Base-by-base conservation (phyloP, 2,329 filamentous ascomycete genomes). In the Hypoxylon sp. region DNA sequence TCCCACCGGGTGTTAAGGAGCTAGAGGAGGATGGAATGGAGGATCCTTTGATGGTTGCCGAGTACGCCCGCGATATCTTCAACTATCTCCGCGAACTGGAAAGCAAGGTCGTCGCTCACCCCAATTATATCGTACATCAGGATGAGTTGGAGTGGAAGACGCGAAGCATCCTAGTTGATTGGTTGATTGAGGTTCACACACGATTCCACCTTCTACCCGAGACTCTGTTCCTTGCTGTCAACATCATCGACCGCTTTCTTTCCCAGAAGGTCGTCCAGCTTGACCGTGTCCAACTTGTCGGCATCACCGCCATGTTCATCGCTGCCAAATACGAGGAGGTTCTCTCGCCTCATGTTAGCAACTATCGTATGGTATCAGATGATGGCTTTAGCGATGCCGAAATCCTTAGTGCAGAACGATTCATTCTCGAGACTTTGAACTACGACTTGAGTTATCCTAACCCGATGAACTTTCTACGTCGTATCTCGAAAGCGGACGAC, bases 281-380 rank as follows among this genome's bases (percentile, higher is more conserved):
- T 50, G 95, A 98, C 80, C 94, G 94, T 68, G 90, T 99, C 5
- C 96, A 99, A 82, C 88, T 99, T 7, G 96, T 99, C 64, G 96
- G 96, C 76, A 94, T 98, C 76, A 97, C 96, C 23, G 96, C 95
- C 80, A 98, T 99, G 96, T 98, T 98, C 84, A 97, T 98, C 77
- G 96, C 96, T 11, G 97, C 95, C 77, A 99, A 99, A 84, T 99
- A 98, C 79, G 95, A 99, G 82, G 96, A 99, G 80, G 94, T 99
- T 53, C 88, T 99, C 55, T 98, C 96, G 10, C 96, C 96, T 49
- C 95, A 98, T 74, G 94, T 99, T 41, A 91, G 92, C 79, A 98
- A 98, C 86, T 99, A 99, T 86, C 93, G 93, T 75, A 49, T 68
- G 60, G 94, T 99, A 74, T 94, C 96, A 77, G 96, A 99, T 76